These are phyloP conservation scores for Starmera stellimalicola DNA, from an alignment of 1,139 yeast species.

Conservation along the genomic window DNA sequence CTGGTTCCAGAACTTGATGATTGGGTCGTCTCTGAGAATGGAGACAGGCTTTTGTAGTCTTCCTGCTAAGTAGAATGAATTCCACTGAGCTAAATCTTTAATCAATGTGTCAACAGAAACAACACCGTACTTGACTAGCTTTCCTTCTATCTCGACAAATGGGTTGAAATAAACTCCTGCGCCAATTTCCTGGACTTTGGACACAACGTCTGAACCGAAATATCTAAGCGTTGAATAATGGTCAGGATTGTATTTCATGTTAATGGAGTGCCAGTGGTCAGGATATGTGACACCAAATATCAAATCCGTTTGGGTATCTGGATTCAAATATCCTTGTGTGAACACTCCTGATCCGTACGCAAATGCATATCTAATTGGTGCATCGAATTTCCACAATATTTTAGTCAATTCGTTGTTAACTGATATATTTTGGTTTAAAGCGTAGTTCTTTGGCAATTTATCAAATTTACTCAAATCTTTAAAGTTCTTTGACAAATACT, in stretches of 20 bases:
- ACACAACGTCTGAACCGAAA: constrained; percentile 52
- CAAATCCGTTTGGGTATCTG: constrained; percentile 71
- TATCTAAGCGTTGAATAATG: constrained; percentile 68
- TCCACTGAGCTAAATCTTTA: constrained; percentile 73
- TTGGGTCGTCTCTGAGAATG: constrained; percentile 52
- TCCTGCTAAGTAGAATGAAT: constrained; percentile 81
- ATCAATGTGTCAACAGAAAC: constrained; percentile 53
- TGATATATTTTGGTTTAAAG: constrained; percentile 47
- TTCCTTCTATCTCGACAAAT: constrained; percentile 55
- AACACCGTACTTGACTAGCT: constrained; percentile 78
- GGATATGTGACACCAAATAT: constrained; percentile 78
- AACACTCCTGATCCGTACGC: constrained; percentile 97
- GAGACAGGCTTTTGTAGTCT: constrained; percentile 91
- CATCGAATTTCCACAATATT: constrained; percentile 48
- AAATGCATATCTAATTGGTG: constrained; percentile 66
- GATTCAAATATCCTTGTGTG: constrained; percentile 43
- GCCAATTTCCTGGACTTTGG: constrained; percentile 61
- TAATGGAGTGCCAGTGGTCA: constrained; percentile 63
- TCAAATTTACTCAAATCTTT: constrained; percentile 34
- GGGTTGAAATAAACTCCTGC: constrained; percentile 96
- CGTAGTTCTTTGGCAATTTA: constrained; percentile 44
- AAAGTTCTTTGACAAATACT: constrained; percentile 26
- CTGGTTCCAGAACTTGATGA: constrained; percentile 59
- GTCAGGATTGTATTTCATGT: constrained; percentile 51
- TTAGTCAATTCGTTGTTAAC: constrained; percentile 38